These are phyloP conservation scores for Ilyonectria sp. DNA, from an alignment of 2,329 filamentous ascomycete genomes.

Conservation along the genomic window DNA sequence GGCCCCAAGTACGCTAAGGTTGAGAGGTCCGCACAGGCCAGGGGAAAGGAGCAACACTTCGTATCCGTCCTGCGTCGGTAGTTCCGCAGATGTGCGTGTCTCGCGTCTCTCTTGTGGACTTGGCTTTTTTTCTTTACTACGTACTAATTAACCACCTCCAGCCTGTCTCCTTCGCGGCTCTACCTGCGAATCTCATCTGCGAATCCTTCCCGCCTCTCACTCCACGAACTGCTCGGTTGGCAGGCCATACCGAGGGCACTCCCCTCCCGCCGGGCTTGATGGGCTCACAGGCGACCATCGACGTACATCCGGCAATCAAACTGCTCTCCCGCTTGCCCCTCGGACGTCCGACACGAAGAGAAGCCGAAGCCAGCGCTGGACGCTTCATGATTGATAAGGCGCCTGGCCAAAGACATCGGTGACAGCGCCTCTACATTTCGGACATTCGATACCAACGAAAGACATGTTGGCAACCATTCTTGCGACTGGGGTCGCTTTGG, in stretches of 20 bases:
- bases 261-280: constrained; percentile 28
- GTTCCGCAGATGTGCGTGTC: constrained; percentile 2
- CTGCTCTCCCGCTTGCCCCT: not conserved
- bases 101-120: constrained; percentile 1
- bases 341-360: not conserved
- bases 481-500: constrained; percentile 35
- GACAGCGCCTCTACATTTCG: not conserved
- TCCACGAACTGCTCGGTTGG: constrained; percentile 18
- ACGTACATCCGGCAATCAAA: constrained; percentile 5
- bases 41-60: not conserved
- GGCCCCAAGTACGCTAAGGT: constrained; percentile 1
- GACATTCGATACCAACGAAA: constrained; percentile 8
- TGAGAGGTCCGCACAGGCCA: not conserved
- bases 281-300: constrained; percentile 23
- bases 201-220: not conserved
- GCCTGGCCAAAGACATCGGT: constrained; percentile 4
- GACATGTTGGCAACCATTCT: constrained; percentile 39
- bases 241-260: constrained; percentile 25
- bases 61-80: not conserved
- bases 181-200: not conserved
- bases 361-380: constrained; percentile 13
- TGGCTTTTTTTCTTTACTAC: not conserved
- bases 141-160: not conserved
- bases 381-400: constrained; percentile 14
- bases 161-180: constrained; percentile 6